Evolutionary conservation across 768 basidiomycete species (phyloP), one percentile per base, ranked within the genome.

Genomic region (Coprinellus aureogranulatus): DNA sequence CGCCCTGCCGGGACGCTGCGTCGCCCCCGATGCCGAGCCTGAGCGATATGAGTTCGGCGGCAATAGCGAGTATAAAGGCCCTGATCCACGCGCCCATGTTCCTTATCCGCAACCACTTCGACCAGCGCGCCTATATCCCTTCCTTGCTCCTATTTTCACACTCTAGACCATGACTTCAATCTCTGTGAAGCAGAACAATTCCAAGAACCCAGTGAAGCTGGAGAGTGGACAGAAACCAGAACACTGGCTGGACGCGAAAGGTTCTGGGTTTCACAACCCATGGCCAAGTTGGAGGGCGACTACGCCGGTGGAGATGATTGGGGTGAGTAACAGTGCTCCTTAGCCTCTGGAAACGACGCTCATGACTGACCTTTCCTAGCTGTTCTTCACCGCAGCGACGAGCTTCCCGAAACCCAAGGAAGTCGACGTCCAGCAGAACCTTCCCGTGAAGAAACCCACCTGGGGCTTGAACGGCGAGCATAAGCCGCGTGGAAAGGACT

Each of bases 371-470:
- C 34, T 34, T 14, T 14, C 34, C 34, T 37, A 46, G 30, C 41
- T 56, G 12, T 37, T 37, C 27, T 2, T 20, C 34, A 28, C 46
- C 18, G 10, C 27, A n/a, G 25, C 40, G 4, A 60, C 26, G 23
- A 9, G 41, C 25, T n/a, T 20, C 23, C 46, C 46, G 12, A 18
- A 45, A 12, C 39, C 41, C 22, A 20, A 34, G 57, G 18, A 61
- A 60, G 4, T 52, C 49, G 26, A 23, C 53, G 20, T 61, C 61
- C 26, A 59, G 53, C 28, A 53, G 22, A 47, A 70, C 25, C 64
- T 75, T 46, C 68, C 68, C 10, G 65, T 78, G 55, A 67, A 70
- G 61, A 68, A 70, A 60, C 74, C 80, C 41, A 73, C 70, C 46
- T 73, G 75, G 81, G 68, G 73, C 61, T 53, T 47, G 68, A 55